Evolutionary conservation across 768 basidiomycete genomes (phyloP).

Genomic region (Myochromella boudieri): DNA sequence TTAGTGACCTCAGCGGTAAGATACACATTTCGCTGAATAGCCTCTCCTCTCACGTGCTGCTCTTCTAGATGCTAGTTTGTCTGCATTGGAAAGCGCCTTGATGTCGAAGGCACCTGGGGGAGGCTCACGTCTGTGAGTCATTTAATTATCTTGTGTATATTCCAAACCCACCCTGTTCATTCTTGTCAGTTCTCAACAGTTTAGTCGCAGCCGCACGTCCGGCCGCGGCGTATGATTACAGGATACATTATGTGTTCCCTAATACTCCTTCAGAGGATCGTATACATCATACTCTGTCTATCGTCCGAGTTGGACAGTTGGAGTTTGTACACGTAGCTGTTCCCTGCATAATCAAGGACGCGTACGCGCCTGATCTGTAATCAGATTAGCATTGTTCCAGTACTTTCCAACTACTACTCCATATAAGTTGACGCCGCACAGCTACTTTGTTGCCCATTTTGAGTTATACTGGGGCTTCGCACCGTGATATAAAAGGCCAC

Average conservation of each 20-base stretch:
- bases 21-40: too few relatives aligned
- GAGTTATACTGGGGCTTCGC: slow-evolving; percentile 6
- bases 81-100: slow-evolving; percentile 78
- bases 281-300: background rate
- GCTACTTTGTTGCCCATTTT: background rate
- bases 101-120: slow-evolving; percentile 71
- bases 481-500: slow-evolving; percentile 6
- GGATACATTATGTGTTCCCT: background rate
- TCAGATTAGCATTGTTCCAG: slow-evolving; percentile 20
- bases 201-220: slow-evolving; percentile 34
- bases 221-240: slow-evolving; percentile 25
- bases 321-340: slow-evolving; percentile 11
- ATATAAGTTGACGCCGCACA: slow-evolving; percentile 3
- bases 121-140: slow-evolving; percentile 69
- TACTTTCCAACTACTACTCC: slow-evolving; percentile 12
- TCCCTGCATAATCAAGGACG: slow-evolving; percentile 2
- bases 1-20: slow-evolving; percentile 83
- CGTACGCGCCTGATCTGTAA: slow-evolving; percentile 17
- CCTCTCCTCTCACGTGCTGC: slow-evolving; percentile 1
- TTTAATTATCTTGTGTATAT: background rate
- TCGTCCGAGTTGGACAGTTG: background rate
- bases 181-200: slow-evolving; percentile 33
- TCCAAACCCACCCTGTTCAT: background rate
- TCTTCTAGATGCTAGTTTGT: slow-evolving; percentile 64
- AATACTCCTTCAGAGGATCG: background rate